Base-by-base conservation (phyloP, 495 filamentous ascomycete genomes). In the Clavariopsis aquatica region DNA sequence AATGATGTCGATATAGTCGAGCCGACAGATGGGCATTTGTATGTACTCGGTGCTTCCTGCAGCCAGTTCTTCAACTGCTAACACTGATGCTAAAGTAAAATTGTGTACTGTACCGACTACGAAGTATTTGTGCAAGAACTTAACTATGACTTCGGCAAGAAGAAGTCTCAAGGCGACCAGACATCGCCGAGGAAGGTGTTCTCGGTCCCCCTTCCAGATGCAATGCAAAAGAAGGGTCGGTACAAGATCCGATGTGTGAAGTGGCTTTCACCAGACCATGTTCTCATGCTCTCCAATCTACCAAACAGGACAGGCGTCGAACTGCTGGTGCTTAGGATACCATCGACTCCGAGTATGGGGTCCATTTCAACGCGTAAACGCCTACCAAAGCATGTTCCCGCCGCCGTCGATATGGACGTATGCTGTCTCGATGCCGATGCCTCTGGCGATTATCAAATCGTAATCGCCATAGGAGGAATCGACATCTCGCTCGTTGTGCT, bases 391-490 rank as follows among this genome's bases (percentile, higher is more conserved):
- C 77, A 77, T 34, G 79, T 87, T 45, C 85, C 84, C 65, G 83
- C 85, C 12, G 89, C 87, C 22, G 86, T 89, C 0, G 88, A 89
- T 49, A 80, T 96, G 60, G 90, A 93, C 46, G 82, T 93, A 54
- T 84, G 84, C 65, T 83, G 84, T 62, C 81, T 96, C 2, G 76
- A 78, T 57, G 71, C 68, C 0, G 77, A 77, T 52, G 53, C 47
- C n/a, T 66, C 59, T 29, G 75, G 76, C 57, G 84, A 87, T 59
- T 82, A 86, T 63, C 90, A 96, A 75, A 87, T 88, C 58, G 83
- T 86, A 69, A 80, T 97, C 62, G 93, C 94, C 27, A 84, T 93
- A 26, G 88, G 91, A 2, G 91, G 88, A 17, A 89, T 90, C 64
- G 91, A 96, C 71, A 84, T 85, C 68, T 91, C 59, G 15, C 87